A percentile compares a stretch with the other conserved stretches of the same genome.
Evolutionary conservation across 495 filamentous ascomycete species (phyloP).

Genomic region (Lentithecium fluviatile): DNA sequence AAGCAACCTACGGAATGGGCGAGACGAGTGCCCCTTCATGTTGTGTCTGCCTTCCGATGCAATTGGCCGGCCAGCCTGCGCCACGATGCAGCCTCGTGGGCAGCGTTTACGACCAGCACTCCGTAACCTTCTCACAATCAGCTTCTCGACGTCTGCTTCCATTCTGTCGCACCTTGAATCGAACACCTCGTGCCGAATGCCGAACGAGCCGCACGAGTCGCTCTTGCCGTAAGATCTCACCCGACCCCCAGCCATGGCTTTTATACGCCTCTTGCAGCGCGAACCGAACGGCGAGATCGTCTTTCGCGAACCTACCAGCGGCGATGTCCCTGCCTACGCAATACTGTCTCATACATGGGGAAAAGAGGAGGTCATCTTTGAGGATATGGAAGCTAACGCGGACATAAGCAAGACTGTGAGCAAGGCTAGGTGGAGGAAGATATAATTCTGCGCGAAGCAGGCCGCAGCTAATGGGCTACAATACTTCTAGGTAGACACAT

Average conservation of each 20-base stretch:
- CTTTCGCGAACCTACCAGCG: constrained; percentile 22
- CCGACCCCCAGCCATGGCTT: constrained; percentile 9
- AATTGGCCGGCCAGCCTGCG: constrained; percentile 21
- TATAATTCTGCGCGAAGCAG: constrained; percentile 11
- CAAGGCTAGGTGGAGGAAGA: constrained; percentile 1
- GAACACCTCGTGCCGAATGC: constrained; percentile 13
- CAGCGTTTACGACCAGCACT: constrained; percentile 18
- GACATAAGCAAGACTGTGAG: background rate
- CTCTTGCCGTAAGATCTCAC: constrained; percentile 15
- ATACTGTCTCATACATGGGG: constrained; percentile 26
- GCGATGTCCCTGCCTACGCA: constrained; percentile 22
- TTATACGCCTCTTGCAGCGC: constrained; percentile 30
- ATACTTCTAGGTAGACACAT: constrained; percentile 1
- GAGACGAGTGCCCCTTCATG: background rate
- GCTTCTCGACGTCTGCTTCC: constrained; percentile 19
- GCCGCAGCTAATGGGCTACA: constrained; percentile 7
- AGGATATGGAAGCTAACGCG: constrained; percentile 2
- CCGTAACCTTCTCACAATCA: constrained; percentile 2
- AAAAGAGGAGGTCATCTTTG: constrained; percentile 9
- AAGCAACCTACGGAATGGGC: no score
- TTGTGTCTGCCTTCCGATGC: no score
- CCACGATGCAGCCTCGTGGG: constrained; percentile 26
- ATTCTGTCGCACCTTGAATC: constrained; percentile 18
- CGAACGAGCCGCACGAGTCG: constrained; percentile 17
- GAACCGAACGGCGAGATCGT: constrained; percentile 15